Conservation (phyloP, 805 yeast species). For the Suhomyces prunicola region DNA sequence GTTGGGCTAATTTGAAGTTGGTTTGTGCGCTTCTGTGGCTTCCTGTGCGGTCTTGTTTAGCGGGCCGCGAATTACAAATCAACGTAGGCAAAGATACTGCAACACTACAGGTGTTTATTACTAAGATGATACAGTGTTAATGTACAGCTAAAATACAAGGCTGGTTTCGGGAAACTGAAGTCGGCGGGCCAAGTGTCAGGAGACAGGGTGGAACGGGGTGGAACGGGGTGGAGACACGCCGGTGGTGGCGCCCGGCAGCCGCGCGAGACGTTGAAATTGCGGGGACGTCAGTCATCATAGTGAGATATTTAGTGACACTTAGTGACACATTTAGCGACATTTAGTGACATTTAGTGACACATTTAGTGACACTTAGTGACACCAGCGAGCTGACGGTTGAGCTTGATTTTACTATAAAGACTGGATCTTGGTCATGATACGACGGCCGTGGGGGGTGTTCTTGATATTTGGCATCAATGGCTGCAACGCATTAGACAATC, state of each 20-base stretch:
- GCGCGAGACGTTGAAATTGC: too few relatives aligned
- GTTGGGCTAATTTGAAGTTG: background rate
- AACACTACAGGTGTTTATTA: background rate
- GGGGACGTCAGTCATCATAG: background rate
- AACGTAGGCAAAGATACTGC: too few relatives aligned
- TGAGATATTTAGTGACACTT: background rate
- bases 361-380: too few relatives aligned
- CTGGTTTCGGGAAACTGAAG: background rate
- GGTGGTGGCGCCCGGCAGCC: too few relatives aligned
- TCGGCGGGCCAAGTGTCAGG: background rate
- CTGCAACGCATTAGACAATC: constrained; percentile 55
- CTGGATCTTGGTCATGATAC: constrained; percentile 70
- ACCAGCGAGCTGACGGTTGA: too few relatives aligned
- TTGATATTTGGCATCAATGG: constrained; percentile 78
- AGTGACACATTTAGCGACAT: too few relatives aligned
- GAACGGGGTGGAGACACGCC: too few relatives aligned
- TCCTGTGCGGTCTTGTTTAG: background rate
- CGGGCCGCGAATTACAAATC: background rate
- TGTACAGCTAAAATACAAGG: constrained; percentile 5
- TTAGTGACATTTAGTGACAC: too few relatives aligned
- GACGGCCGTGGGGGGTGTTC: constrained; percentile 94
- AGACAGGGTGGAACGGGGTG: too few relatives aligned
- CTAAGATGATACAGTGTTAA: background rate
- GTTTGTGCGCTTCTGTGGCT: background rate
- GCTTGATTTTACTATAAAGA: too few relatives aligned